Evolutionary conservation across 441 rosid genomes (phyloP), one percentile per base, ranked within the genome.

Genomic region (Sinapis alba): DNA sequence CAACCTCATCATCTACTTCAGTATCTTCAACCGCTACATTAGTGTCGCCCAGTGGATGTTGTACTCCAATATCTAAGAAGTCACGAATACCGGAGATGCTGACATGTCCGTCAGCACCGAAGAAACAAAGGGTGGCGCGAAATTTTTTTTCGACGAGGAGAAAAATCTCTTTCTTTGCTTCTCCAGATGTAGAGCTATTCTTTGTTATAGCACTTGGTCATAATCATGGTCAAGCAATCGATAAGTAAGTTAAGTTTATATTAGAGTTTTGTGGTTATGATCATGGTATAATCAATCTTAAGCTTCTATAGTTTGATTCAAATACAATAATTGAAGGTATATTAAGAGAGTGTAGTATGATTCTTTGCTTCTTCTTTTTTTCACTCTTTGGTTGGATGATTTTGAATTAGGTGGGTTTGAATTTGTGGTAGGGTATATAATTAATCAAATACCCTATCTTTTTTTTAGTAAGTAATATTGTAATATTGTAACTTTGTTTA

Each of bases 41-140:
- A 28, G 9, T 65, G 7, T 43, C 73, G 12, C 51, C 79, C 41
- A 74, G 80, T 21, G 78, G 82, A 54, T 94, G 93, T 73, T 89
- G 92, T 0, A 94, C 98, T 6, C 98, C 98, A 2, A 89, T 84
- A 64, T 95, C 92, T 59, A 57, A 76, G 71, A 86, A 80, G 76
- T 89, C 83, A 63, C 79, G 88, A 54, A 94, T 94, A 81, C 97
- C 97, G 8, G 81, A 85, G 84, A 86, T 89, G n/a, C 73, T 59
- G 15, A 86, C 94, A 1, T 94, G 98, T 80, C 98, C 98, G 0
- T 97, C 97, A 8, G 97, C 98, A 5, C 98, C 98, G 23, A 90
- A 84, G 90, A 94, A 92, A 81, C 88, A 78, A 72, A 88, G 92
- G 69, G 69, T 82, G 7, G 18, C 71, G 4, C 81, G 88, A 21